Evolutionary conservation across 106 monocot species (phyloP).

Genomic region (Dendrobium huoshanense): DNA sequence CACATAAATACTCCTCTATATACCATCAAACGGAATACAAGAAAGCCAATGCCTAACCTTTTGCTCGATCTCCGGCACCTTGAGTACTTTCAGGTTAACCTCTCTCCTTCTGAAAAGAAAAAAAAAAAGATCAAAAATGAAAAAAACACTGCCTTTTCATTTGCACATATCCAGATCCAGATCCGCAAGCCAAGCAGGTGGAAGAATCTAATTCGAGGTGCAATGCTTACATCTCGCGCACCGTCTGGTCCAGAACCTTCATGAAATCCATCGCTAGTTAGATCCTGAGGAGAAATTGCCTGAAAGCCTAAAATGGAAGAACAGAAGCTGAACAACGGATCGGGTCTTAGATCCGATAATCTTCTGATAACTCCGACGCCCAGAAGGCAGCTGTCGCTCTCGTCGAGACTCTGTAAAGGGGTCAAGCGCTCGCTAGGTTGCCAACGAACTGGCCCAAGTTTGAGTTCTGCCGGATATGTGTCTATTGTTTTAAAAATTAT

Average conservation of each 20-base stretch:
- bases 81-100: constrained; percentile 95
- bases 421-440: too few species aligned
- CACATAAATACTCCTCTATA: background rate
- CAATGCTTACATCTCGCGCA: constrained; percentile 76
- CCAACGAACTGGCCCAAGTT: too few species aligned
- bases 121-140: background rate
- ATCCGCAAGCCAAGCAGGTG: background rate
- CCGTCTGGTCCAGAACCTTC: constrained; percentile 87
- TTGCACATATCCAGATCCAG: background rate
- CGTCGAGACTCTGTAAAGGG: background rate
- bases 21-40: background rate
- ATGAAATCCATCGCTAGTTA: constrained; percentile 78
- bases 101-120: constrained; percentile 77
- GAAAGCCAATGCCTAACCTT: constrained; percentile 44
- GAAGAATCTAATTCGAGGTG: background rate
- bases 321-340: background rate
- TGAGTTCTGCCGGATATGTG: too few species aligned
- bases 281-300: background rate
- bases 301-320: background rate
- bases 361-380: background rate
- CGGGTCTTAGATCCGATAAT: background rate
- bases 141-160: background rate
- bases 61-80: constrained; percentile 96
- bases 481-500: too few species aligned
- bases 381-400: background rate